Base-by-base conservation (phyloP, 495 filamentous ascomycete genomes). In the Tuber aestivum region DNA sequence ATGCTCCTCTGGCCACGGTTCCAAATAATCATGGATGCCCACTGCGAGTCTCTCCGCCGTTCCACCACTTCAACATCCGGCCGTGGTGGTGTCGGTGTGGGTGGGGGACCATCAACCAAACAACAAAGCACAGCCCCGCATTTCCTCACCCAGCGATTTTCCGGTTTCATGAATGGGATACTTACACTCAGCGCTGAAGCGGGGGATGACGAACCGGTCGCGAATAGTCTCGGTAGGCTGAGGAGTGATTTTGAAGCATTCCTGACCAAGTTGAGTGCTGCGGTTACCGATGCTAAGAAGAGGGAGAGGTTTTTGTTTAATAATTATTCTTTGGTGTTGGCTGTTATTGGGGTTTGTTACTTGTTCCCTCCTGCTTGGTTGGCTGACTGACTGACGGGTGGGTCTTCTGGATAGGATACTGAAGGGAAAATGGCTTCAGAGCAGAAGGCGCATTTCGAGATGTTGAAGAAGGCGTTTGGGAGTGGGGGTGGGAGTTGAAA, bases 1-100 rank as follows among this genome's bases (percentile, higher is more conserved):
- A 98, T 99, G 95, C 89, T 93, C 12, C 89, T 99, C 8, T 99
- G 95, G 95, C 95, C 95, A 7, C 91, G 94, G 41, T 93, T 99
- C 82, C 96, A 98, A 85, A 88, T 91, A 37, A 89, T 95, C 81
- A 97, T 98, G 91, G 93, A 97, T 80, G 86, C 89, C n/a, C 95
- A 98, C 82, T 91, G 91, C 84, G 93, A 97, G 61, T 95, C 92
- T 18, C 87, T 98, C 35, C 91, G 90, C 65, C 87, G 87, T 61
- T 87, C 89, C 20, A 82, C 87, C 12, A 86, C 88, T 18, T 85
- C 88, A 41, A 85, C 86, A 68, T 84, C 88, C 80, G 83, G 88
- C 83, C 83, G 90, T 72, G 79, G 87, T 71, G 84, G 91, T 1
- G 84, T 91, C 50, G 89, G 89, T 12, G 84, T 87, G 21, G 86